Percentiles rank a stretch among this genome's conserved stretches.
Evolutionary conservation across 345 rosid genomes (phyloP).

Genomic region (Acer saccharum): DNA sequence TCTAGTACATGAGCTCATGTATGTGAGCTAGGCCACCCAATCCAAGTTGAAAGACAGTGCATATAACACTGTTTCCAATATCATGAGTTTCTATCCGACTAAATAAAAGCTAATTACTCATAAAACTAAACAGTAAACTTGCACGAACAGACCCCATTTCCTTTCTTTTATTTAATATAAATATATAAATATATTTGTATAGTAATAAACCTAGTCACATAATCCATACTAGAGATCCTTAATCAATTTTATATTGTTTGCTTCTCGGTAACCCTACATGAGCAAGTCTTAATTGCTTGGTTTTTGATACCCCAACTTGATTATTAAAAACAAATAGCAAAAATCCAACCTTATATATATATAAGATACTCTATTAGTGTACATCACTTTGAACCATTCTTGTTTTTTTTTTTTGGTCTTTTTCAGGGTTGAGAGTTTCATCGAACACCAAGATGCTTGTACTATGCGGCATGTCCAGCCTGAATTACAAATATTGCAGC

Average conservation of each 20-base stretch:
- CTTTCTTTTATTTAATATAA: conserved; percentile 13
- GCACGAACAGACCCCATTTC: conserved; percentile 24
- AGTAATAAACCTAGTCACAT: conserved; percentile 20
- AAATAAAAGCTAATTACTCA: conserved; percentile 16
- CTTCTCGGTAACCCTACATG: conserved; percentile 45
- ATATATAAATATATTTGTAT: conserved; percentile 7
- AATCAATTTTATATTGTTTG: conserved; percentile 40
- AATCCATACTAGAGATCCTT: conserved; percentile 27
- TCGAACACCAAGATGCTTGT: conserved; percentile 85
- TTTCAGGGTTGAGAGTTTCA: conserved; percentile 80
- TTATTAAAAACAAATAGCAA: conserved; percentile 21
- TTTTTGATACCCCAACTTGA: conserved; percentile 8
- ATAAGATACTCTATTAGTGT: background rate
- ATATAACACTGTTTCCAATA: conserved; percentile 26
- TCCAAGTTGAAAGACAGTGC: conserved; percentile 10
- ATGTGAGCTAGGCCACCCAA: conserved; percentile 27
- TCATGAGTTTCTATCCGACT: conserved; percentile 21
- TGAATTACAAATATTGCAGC: conserved; percentile 40
- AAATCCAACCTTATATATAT: conserved; percentile 9
- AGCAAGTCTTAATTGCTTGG: background rate
- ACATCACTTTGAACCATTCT: conserved; percentile 20
- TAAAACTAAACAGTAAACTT: conserved; percentile 5
- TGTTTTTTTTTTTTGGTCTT: background rate
- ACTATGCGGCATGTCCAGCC: conserved; percentile 52
- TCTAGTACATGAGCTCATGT: conserved; percentile 27